Evolutionary conservation across 2,329 filamentous ascomycete genomes (phyloP).

Genomic region (Neurospora crassa): DNA sequence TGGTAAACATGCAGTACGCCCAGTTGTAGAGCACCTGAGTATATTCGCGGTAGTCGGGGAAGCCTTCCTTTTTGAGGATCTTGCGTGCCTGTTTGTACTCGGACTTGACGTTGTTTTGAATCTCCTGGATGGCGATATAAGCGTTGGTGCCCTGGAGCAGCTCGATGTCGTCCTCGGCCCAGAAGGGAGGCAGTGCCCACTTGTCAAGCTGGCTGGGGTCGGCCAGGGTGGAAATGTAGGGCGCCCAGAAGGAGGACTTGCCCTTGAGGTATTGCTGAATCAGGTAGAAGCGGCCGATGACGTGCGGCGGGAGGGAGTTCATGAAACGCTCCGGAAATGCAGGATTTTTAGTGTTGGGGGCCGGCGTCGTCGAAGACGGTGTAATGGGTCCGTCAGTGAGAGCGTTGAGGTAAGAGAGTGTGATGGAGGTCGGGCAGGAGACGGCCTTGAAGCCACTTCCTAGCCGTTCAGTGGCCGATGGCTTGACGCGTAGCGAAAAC

Average conservation of each 20-base stretch:
- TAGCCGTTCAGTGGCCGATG: conserved; percentile 15
- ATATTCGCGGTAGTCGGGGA: conserved; percentile 26
- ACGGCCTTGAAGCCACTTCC: conserved; percentile 35
- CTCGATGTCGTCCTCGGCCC: conserved; percentile 49
- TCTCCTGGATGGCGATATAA: conserved; percentile 38
- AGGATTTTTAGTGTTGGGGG: conserved; percentile 7
- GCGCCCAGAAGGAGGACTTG: conserved; percentile 52
- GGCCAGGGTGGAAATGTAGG: conserved; percentile 58
- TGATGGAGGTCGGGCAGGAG: conserved; percentile 40
- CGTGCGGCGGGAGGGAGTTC: conserved; percentile 40
- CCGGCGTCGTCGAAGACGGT: conserved; percentile 11
- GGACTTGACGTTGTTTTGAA: conserved; percentile 33
- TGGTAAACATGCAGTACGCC: conserved; percentile 56
- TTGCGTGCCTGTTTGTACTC: conserved; percentile 37
- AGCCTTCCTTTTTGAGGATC: conserved; percentile 24
- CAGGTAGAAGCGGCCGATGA: conserved; percentile 58
- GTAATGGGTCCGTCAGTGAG: conserved; percentile 26
- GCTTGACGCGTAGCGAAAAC: conserved; percentile 43
- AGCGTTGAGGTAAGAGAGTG: conserved; percentile 51
- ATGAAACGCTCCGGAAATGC: conserved; percentile 43
- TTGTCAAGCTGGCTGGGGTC: conserved; percentile 41
- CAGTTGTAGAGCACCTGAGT: conserved; percentile 48
- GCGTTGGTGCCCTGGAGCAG: conserved; percentile 47
- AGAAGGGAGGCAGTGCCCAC: conserved; percentile 54
- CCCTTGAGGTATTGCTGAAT: conserved; percentile 56